Evolutionary conservation across 2,329 filamentous ascomycete genomes (phyloP), one percentile per base, ranked within the genome.

Genomic region (Nakataea oryzae): DNA sequence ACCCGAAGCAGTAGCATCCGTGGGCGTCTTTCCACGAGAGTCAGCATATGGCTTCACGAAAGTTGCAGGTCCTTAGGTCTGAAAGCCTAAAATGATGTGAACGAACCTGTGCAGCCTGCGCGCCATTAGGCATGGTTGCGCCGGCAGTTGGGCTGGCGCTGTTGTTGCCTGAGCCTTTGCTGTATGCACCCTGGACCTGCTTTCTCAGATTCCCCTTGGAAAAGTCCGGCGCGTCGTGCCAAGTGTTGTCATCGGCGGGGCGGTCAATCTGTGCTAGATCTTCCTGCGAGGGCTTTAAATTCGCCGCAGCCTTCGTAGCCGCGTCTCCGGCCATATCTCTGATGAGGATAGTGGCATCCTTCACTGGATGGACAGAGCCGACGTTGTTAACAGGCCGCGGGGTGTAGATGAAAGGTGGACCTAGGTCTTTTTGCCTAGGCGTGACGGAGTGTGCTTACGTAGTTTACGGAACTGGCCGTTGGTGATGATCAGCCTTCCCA

Each of bases 401-500:
- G 24, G 41, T n/a, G n/a, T n/a, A n/a, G n/a, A n/a, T n/a, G n/a
- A n/a, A n/a, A n/a, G n/a, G n/a, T n/a, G n/a, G n/a, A n/a, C n/a
- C n/a, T n/a, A n/a, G n/a, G n/a, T n/a, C n/a, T n/a, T n/a, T n/a
- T n/a, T n/a, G n/a, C n/a, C n/a, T n/a, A n/a, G n/a, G n/a, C n/a
- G n/a, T n/a, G n/a, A n/a, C n/a, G n/a, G n/a, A 9, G 21, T n/a
- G 26, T 17, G 85, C 88, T 74, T 84, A 88, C 89, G 76, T 41
- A 96, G 85, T 79, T 96, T 96, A 68, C 92, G 85, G 81, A 96
- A 97, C 74, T 97, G 93, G 67, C 95, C 95, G 70, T 99, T 99
- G 69, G 93, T 96, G 70, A 97, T 89, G 69, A 97, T 79, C 63
- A 99, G 81, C 24, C 89, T 93, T 60, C 93, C 95, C 0, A 99